Percentiles rank a stretch among this genome's conserved stretches.
Conservation (phyloP, 495 filamentous ascomycete species). For the Polyplosphaeria fusca region DNA sequence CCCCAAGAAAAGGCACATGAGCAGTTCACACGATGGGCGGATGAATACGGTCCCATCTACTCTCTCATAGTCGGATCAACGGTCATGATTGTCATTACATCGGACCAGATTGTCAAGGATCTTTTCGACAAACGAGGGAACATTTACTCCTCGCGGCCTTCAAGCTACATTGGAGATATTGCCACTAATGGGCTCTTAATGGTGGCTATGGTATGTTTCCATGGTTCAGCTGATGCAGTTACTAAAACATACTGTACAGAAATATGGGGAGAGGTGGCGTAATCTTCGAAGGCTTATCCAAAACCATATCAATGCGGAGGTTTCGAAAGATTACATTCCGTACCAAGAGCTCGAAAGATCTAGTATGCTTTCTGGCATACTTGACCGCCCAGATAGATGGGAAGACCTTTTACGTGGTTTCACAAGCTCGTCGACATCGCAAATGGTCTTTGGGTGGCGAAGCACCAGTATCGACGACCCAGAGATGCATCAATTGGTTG, state of each 20-base stretch:
- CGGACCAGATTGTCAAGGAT: constrained; percentile 33
- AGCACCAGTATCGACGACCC: constrained; percentile 49
- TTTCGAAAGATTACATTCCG: constrained; percentile 44
- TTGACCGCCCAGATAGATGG: constrained; percentile 41
- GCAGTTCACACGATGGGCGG: constrained; percentile 4
- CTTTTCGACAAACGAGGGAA: constrained; percentile 29
- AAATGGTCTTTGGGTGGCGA: constrained; percentile 53
- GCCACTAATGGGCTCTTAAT: background rate
- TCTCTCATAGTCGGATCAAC: constrained; percentile 31
- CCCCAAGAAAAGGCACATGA: background rate
- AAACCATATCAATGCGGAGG: constrained; percentile 45
- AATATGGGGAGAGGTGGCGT: constrained; percentile 43
- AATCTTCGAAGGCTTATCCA: constrained; percentile 46
- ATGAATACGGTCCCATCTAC: constrained; percentile 30
- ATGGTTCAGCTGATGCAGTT: too few relatives aligned
- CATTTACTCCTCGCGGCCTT: constrained; percentile 7
- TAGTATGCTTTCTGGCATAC: constrained; percentile 48
- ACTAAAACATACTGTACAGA: too few relatives aligned
- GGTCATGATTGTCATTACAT: constrained; percentile 34
- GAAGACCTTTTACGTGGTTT: constrained; percentile 54
- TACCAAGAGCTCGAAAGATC: constrained; percentile 54
- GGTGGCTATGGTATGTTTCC: background rate
- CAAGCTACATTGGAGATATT: background rate
- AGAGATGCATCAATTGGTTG: constrained; percentile 53
- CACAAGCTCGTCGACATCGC: constrained; percentile 54